Percentiles rank a stretch among this genome's conserved stretches.
Conservation (phyloP, 2,329 filamentous ascomycete species). For the Pseudogymnoascus sp. region DNA sequence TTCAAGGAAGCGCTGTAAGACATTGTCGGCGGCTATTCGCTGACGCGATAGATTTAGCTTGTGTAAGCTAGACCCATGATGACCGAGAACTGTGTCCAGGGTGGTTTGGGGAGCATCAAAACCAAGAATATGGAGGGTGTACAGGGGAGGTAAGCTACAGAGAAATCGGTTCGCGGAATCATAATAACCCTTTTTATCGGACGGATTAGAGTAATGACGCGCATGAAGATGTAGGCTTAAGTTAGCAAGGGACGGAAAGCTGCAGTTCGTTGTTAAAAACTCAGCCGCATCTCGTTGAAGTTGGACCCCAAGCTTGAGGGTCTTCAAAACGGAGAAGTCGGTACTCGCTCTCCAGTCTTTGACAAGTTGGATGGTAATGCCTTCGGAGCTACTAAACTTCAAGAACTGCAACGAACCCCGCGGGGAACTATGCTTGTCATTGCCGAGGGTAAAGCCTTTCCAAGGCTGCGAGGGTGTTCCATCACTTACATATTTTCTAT, state of each 20-base stretch:
- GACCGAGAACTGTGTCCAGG: conserved; percentile 8
- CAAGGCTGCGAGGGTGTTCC: neutral
- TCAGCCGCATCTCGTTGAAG: neutral
- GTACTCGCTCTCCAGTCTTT: neutral
- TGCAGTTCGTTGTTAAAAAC: neutral
- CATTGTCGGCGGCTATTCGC: neutral
- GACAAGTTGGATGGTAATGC: neutral
- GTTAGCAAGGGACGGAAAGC: conserved; percentile 2
- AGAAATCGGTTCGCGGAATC: no score
- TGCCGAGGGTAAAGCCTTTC: neutral
- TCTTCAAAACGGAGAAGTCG: conserved; percentile 11
- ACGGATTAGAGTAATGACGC: no score
- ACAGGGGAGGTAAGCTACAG: no score
- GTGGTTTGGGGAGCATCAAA: neutral
- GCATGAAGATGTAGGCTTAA: neutral
- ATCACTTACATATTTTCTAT: neutral
- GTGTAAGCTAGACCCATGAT: conserved; percentile 1
- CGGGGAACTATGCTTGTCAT: neutral
- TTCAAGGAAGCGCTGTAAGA: conserved; percentile 10
- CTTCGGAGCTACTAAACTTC: no score
- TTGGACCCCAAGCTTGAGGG: neutral
- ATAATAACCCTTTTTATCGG: no score
- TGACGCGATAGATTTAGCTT: neutral
- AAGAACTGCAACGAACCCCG: neutral
- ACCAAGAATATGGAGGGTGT: neutral